Conservation (phyloP, 129 eudicot species). For the Mikania micrantha region DNA sequence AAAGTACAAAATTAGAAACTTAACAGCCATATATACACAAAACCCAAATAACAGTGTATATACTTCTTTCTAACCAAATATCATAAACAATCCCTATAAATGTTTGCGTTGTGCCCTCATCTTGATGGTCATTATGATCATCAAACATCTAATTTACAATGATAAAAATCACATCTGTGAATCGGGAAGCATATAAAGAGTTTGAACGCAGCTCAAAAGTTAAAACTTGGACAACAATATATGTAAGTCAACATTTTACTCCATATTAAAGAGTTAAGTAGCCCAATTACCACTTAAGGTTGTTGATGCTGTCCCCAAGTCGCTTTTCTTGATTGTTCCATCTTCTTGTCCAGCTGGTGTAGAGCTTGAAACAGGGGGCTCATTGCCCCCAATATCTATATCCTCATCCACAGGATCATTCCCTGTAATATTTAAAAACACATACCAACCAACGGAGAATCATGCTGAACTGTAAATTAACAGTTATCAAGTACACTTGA, state of each 20-base stretch:
- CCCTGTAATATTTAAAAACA: constrained; percentile 24
- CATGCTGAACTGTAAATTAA: constrained; percentile 8
- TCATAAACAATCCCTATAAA: background rate
- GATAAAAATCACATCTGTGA: background rate
- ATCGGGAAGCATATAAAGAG: background rate
- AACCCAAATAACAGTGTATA: background rate
- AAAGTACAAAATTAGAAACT: background rate
- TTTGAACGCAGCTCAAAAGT: background rate
- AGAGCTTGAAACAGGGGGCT: constrained; percentile 64
- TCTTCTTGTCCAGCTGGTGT: constrained; percentile 49
- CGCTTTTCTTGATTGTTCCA: constrained; percentile 31
- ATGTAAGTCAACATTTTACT: background rate
- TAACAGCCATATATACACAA: background rate
- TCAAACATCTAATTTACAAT: background rate
- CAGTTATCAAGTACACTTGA: background rate
- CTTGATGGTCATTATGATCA: background rate
- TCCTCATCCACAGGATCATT: constrained; percentile 51
- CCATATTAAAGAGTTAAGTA: background rate
- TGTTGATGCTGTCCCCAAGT: constrained; percentile 33
- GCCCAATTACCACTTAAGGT: constrained; percentile 30
- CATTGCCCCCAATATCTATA: constrained; percentile 76
- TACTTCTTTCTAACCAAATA: background rate
- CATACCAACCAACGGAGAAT: background rate
- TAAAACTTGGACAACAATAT: background rate
- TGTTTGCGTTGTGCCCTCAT: background rate